These are phyloP conservation scores for Linderniella brevidens DNA, from an alignment of 257 asterid species.

Conservation along the genomic window DNA sequence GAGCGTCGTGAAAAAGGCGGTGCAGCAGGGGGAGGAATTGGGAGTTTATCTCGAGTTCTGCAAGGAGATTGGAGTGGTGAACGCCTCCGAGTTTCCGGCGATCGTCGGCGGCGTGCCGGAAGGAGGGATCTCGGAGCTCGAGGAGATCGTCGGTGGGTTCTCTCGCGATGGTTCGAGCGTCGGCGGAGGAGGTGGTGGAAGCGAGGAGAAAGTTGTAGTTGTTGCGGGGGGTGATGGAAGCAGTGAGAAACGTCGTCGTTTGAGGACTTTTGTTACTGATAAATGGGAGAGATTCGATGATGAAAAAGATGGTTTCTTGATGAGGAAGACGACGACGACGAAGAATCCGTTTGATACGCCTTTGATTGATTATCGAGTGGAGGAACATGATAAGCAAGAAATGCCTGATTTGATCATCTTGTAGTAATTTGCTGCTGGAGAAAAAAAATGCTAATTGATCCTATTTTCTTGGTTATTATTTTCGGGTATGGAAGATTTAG, in stretches of 20 bases:
- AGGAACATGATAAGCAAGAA: constrained; percentile 5
- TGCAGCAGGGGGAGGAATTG: constrained; percentile 41
- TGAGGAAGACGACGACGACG: not conserved
- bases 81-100: constrained; percentile 34
- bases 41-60: constrained; percentile 40
- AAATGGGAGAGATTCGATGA: constrained; percentile 43
- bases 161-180: constrained; percentile 3
- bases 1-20: constrained; percentile 34
- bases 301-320: constrained; percentile 10
- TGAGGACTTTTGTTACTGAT: constrained; percentile 23
- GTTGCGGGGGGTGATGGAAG: not conserved
- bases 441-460: too few species aligned
- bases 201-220: constrained; percentile 16
- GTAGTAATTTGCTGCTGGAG: not conserved
- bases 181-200: too few species aligned
- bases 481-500: too few species aligned
- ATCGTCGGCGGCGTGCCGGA: constrained; percentile 38
- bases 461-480: too few species aligned
- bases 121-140: constrained; percentile 46
- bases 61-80: constrained; percentile 35
- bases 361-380: not conserved
- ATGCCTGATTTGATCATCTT: constrained; percentile 32
- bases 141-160: constrained; percentile 33
- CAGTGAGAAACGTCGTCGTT: not conserved
- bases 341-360: constrained; percentile 13